Evolutionary conservation across 805 yeast species (phyloP).

Genomic region (Lipomyces kockii): DNA sequence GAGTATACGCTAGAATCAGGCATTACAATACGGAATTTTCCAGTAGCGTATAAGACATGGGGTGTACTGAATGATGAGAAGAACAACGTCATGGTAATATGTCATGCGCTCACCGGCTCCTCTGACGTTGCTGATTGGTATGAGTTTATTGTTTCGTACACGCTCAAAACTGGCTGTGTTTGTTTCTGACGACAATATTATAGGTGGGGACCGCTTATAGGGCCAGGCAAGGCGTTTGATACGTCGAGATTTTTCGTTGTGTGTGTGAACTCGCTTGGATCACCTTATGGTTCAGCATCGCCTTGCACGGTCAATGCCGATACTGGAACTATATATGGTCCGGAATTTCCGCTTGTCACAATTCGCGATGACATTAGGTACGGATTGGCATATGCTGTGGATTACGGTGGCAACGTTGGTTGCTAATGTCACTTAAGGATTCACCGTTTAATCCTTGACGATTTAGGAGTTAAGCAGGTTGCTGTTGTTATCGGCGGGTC

Average conservation of each 20-base stretch:
- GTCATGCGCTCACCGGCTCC: constrained; percentile 96
- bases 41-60: constrained; percentile 96
- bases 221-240: constrained; percentile 85
- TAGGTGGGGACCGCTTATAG: constrained; percentile 90
- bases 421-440: constrained; percentile 47
- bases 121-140: constrained; percentile 93
- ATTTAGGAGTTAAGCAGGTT: constrained; percentile 73
- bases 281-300: constrained; percentile 95
- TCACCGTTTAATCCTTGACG: constrained; percentile 77
- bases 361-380: constrained; percentile 81
- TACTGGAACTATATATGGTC: constrained; percentile 81
- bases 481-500: constrained; percentile 95
- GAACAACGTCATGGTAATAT: constrained; percentile 83
- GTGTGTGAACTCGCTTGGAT: constrained; percentile 90
- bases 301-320: constrained; percentile 83
- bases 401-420: neutral
- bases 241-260: constrained; percentile 84
- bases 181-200: neutral
- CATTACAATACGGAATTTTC: constrained; percentile 69
- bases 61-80: constrained; percentile 73
- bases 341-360: constrained; percentile 91
- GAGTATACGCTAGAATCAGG: constrained; percentile 80
- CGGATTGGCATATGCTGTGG: neutral
- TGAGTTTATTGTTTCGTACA: neutral
- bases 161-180: neutral